Evolutionary conservation across 371 early-diverging fungal species (phyloP).

Genomic region (Mucor irregularis): DNA sequence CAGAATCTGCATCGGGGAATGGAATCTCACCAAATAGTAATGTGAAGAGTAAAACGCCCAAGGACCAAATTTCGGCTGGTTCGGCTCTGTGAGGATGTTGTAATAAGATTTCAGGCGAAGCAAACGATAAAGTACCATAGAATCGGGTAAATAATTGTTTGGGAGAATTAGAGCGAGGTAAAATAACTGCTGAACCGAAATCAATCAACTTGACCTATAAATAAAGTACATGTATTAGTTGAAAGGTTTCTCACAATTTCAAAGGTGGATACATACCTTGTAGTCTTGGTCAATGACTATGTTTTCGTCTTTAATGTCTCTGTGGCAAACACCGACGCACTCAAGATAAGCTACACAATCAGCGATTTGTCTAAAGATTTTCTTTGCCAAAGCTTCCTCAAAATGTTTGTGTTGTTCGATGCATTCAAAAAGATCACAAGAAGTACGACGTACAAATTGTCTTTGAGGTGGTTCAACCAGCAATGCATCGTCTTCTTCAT

Average conservation of each 20-base stretch:
- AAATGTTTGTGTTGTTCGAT: slow-evolving; percentile 69
- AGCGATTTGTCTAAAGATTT: slow-evolving; percentile 74
- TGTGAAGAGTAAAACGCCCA: slow-evolving; percentile 77
- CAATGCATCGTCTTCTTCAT: slow-evolving; percentile 20
- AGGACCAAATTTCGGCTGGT: slow-evolving; percentile 83
- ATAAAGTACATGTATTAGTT: not conserved
- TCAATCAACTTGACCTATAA: slow-evolving; percentile 76
- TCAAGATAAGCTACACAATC: slow-evolving; percentile 69
- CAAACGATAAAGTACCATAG: slow-evolving; percentile 54
- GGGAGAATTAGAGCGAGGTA: slow-evolving; percentile 26
- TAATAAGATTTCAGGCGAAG: slow-evolving; percentile 83
- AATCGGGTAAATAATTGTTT: slow-evolving; percentile 37
- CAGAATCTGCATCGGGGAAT: slow-evolving; percentile 61
- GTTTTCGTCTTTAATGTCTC: slow-evolving; percentile 78
- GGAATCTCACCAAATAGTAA: slow-evolving; percentile 77
- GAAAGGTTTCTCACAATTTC: not conserved
- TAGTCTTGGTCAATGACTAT: slow-evolving; percentile 71
- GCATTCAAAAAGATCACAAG: slow-evolving; percentile 82
- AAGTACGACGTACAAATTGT: slow-evolving; percentile 51
- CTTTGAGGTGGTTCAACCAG: slow-evolving; percentile 18
- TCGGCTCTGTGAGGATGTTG: slow-evolving; percentile 73
- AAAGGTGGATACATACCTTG: slow-evolving; percentile 23
- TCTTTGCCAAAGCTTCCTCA: slow-evolving; percentile 56
- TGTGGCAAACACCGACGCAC: slow-evolving; percentile 57
- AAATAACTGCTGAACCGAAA: slow-evolving; percentile 66